These are phyloP conservation scores for Panicum hallii DNA, from an alignment of 202 grass and related monocot species.

Conservation along the genomic window DNA sequence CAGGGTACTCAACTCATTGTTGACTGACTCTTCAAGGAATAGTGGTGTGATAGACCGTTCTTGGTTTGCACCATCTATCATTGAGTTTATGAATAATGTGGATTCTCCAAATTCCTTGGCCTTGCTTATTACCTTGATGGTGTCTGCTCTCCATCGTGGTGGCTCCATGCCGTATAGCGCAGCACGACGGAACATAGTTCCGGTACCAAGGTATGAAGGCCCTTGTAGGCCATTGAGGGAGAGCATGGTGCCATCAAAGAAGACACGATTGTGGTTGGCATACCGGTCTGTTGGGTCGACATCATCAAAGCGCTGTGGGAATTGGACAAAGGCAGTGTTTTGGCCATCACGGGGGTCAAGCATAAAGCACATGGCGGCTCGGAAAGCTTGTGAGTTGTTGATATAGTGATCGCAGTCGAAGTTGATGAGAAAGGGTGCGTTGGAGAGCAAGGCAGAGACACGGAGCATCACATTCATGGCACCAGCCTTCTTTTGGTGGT, in stretches of 20 bases:
- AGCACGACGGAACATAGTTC: slow-evolving; percentile 69
- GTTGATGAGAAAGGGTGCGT: slow-evolving; percentile 81
- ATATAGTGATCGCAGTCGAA: slow-evolving; percentile 87
- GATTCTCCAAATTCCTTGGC: slow-evolving; percentile 29
- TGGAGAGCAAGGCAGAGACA: slow-evolving; percentile 78
- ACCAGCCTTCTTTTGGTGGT: slow-evolving; percentile 95
- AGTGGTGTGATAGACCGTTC: slow-evolving; percentile 26
- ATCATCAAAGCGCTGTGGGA: slow-evolving; percentile 84
- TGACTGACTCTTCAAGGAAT: slow-evolving; percentile 3
- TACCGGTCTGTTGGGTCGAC: slow-evolving; percentile 87
- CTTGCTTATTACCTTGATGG: slow-evolving; percentile 17
- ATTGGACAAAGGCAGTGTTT: slow-evolving; percentile 74
- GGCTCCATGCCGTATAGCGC: slow-evolving; percentile 63
- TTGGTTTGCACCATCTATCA: slow-evolving; percentile 8
- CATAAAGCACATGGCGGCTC: slow-evolving; percentile 77
- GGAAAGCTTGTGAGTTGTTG: slow-evolving; percentile 72
- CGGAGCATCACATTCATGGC: slow-evolving; percentile 87
- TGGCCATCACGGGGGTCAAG: slow-evolving; percentile 59
- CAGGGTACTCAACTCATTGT: background rate
- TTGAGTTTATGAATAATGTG: slow-evolving; percentile 4
- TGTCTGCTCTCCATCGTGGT: background rate
- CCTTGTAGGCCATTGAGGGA: slow-evolving; percentile 81
- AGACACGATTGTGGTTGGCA: slow-evolving; percentile 84
- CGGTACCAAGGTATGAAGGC: slow-evolving; percentile 76
- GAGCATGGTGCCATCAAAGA: slow-evolving; percentile 86